Evolutionary conservation across 176 grass and related monocot species (phyloP).

Genomic region (Aegilops umbellulata): DNA sequence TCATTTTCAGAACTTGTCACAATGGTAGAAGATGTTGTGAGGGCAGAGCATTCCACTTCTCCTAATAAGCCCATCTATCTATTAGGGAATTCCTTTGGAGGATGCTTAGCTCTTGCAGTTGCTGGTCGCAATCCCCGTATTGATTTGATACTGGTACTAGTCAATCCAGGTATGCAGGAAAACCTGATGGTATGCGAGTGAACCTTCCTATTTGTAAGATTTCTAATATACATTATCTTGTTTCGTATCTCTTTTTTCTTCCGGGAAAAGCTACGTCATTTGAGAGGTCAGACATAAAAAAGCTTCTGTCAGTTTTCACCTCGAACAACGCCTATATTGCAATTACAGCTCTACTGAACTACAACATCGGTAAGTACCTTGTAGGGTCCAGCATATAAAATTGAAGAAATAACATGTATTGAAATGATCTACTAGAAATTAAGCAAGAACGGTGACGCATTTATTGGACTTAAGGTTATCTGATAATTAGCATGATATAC

Average conservation of each 20-base stretch:
- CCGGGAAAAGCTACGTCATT: constrained; percentile 52
- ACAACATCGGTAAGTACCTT: constrained; percentile 51
- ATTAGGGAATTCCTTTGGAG: constrained; percentile 78
- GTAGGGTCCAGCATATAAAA: background rate
- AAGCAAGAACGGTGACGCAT: background rate
- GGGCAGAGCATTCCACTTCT: constrained; percentile 42
- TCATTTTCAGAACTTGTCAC: constrained; percentile 57
- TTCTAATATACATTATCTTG: background rate
- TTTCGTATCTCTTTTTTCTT: background rate
- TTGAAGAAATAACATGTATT: background rate
- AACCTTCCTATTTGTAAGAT: background rate
- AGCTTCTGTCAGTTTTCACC: constrained; percentile 41
- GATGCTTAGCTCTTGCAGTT: constrained; percentile 71
- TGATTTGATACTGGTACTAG: constrained; percentile 63
- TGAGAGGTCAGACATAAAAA: constrained; percentile 55
- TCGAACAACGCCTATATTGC: constrained; percentile 35
- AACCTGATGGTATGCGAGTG: background rate
- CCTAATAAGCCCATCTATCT: constrained; percentile 72
- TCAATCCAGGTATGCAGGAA: constrained; percentile 55
- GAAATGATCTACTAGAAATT: background rate
- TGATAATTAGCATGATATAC: background rate
- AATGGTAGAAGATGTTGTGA: constrained; percentile 70
- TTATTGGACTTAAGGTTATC: background rate
- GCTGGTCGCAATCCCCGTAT: constrained; percentile 63
- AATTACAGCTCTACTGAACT: constrained; percentile 51